A percentile compares a stretch with the other conserved stretches of the same genome.
Evolutionary conservation across 371 early-diverging fungal species (phyloP).

Genomic region (Encephalitozoon cuniculi): DNA sequence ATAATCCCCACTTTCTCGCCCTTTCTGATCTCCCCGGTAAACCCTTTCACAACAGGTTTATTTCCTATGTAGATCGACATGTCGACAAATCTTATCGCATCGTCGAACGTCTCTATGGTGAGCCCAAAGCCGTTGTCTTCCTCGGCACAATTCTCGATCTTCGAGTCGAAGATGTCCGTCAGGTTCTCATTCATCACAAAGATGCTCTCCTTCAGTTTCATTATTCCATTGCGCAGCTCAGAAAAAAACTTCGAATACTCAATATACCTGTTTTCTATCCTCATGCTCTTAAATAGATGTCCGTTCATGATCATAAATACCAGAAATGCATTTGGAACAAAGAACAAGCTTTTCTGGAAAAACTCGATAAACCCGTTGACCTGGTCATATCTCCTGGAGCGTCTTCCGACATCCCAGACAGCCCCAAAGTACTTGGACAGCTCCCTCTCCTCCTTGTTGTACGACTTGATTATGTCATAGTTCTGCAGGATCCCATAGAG

Average conservation of each 20-base stretch:
- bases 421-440: neutral
- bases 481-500: conserved; percentile 12
- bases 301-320: neutral
- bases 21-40: conserved; percentile 53
- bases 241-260: conserved; percentile 18
- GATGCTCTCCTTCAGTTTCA: neutral
- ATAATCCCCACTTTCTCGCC: conserved; percentile 63
- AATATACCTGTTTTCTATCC: neutral
- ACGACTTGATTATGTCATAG: conserved; percentile 27
- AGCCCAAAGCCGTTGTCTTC: neutral
- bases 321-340: conserved; percentile 22
- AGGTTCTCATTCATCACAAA: conserved; percentile 2
- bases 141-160: neutral
- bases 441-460: conserved; percentile 21
- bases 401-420: neutral
- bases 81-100: neutral
- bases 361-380: conserved; percentile 4
- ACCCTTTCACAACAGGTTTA: neutral
- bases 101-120: neutral
- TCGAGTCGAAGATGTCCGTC: conserved; percentile 24
- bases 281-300: neutral
- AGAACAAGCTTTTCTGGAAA: conserved; percentile 14
- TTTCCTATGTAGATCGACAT: neutral
- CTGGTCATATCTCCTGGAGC: neutral
- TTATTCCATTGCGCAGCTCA: neutral